Percentiles rank a stretch among this genome's conserved stretches.
phyloP scores from a whole-genome alignment of 2,329 filamentous ascomycete genomes.

The Fragosphaeria purpurea region DNA sequence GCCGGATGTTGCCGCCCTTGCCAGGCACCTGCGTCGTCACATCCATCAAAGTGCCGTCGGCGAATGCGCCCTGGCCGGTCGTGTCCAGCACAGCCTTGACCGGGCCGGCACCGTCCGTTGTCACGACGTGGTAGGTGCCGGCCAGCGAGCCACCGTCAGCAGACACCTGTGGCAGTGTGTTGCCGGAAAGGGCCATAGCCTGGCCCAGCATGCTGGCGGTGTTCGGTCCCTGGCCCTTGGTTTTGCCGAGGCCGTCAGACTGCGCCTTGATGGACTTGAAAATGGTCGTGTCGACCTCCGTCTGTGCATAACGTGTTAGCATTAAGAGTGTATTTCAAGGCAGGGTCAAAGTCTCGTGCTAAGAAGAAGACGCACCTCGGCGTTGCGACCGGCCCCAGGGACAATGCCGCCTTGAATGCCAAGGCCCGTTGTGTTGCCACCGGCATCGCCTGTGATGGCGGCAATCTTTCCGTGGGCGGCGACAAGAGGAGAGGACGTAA shows the following conservation, averaged over 20 bases:
- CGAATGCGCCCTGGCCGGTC: conserved; percentile 25
- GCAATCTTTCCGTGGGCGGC: conserved; percentile 23
- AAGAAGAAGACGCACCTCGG: conserved; percentile 11
- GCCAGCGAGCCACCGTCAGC: conserved; percentile 22
- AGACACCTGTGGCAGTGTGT: conserved; percentile 29
- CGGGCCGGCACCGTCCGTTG: conserved; percentile 31
- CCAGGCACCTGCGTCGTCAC: conserved; percentile 28
- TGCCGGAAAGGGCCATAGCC: conserved; percentile 27
- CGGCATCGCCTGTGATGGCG: conserved; percentile 23
- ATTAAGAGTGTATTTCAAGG: not conserved
- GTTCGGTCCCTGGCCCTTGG: conserved; percentile 26
- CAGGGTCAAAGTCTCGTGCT: no score
- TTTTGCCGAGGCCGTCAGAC: conserved; percentile 29
- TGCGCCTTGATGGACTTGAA: conserved; percentile 26
- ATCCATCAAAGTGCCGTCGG: conserved; percentile 18
- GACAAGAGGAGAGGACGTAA: conserved; percentile 19
- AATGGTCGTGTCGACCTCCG: conserved; percentile 35
- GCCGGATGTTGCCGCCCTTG: conserved; percentile 22
- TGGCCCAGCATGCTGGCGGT: conserved; percentile 20
- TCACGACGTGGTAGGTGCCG: conserved; percentile 30
- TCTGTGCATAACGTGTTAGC: conserved; percentile 13
- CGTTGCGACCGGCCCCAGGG: conserved; percentile 29
- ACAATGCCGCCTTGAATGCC: conserved; percentile 31
- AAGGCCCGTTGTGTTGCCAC: conserved; percentile 32
- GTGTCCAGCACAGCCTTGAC: conserved; percentile 28